Base-by-base conservation (phyloP, 352 stramenopile genomes). In the Peronosclerospora sorghi region DNA sequence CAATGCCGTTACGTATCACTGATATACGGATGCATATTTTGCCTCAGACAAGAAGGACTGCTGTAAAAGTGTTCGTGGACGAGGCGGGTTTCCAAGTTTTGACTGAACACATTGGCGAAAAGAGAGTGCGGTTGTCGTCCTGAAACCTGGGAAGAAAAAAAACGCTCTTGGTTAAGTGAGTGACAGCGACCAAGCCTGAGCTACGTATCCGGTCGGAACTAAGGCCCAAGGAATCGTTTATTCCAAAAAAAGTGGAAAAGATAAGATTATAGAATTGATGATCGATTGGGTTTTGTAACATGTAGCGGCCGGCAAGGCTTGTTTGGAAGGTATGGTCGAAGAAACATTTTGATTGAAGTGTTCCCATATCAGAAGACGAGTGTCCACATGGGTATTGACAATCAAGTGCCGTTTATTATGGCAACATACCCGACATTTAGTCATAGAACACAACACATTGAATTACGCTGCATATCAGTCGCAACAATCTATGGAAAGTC, bases 171-270 rank as follows among this genome's bases (percentile, higher is more conserved):
- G n/a, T n/a, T n/a, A n/a, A n/a, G n/a, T n/a, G n/a, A n/a, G n/a
- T n/a, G n/a, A n/a, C n/a, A n/a, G n/a, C n/a, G n/a, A n/a, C n/a
- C n/a, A n/a, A n/a, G n/a, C n/a, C n/a, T n/a, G n/a, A n/a, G n/a
- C n/a, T 34, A 34, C 21, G 4, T 41, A 38, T 6, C 12, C 43
- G 0, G 29, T 38, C 17, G 26, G 17, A 5, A 43, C 34, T 2
- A 51, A 51, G 10, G 30, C 2, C 5, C 32, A 32, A 14, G 42
- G 23, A 12, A 50, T 42, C 8, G 43, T 42, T 7, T 50, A 43
- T 24, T 23, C 34, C 8, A 5, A 24, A 29, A 36, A 12, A 15
- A 20, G 10, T 8, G 0, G 4, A 42, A n/a, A 8, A 36, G 18
- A n/a, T n/a, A n/a, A 37, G 7, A 3, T 14, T 14, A 12, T 3